Base-by-base conservation (phyloP, 306 rosid genomes). In the Pterocarpus santalinus region DNA sequence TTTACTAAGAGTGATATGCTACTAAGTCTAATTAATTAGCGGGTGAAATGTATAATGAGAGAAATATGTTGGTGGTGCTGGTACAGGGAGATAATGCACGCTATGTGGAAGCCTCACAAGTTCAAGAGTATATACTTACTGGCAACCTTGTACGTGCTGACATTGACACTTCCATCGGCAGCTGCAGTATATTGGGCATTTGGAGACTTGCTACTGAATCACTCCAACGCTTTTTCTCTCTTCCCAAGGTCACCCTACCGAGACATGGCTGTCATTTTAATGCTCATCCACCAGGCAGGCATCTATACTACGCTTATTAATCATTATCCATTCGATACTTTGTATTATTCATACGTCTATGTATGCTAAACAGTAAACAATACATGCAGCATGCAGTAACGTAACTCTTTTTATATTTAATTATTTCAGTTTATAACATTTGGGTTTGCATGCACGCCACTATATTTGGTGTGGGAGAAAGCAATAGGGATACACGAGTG, bases 101-200 rank as follows among this genome's bases (percentile, higher is more conserved):
- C 99, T 0, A 95, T 95, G 99, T 95, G 98, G 97, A 95, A 88
- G 88, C 99, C 99, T 0, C 96, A 95, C 86, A 95, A 91, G 85
- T 95, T 95, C 89, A 95, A 95, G 78, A 89, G 93, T 17, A 90
- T 95, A 76, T 95, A 95, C 86, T 83, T 93, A 36, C 34, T 88
- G 65, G 99, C 99, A 0, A 95, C 99, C 0, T 75, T 88, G 62
- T 95, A 93, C 80, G 99, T 95, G 76, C 81, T 93, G 85, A 95
- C 99, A 85, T 90, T 95, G 88, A 95, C 99, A 2, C 91, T 95
- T 57, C 99, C 99, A 22, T 95, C 99, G 0, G 97, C 97, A 11
- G 61, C 88, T 28, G 97, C 99, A 11, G 98, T 95, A 39, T 95
- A 95, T 71, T 95, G 99, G 99, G 99, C 99, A 15, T 95, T 95